These are phyloP conservation scores for Rhodotorula sp. DNA, from an alignment of 1,284 basidiomycete genomes.

Conservation along the genomic window DNA sequence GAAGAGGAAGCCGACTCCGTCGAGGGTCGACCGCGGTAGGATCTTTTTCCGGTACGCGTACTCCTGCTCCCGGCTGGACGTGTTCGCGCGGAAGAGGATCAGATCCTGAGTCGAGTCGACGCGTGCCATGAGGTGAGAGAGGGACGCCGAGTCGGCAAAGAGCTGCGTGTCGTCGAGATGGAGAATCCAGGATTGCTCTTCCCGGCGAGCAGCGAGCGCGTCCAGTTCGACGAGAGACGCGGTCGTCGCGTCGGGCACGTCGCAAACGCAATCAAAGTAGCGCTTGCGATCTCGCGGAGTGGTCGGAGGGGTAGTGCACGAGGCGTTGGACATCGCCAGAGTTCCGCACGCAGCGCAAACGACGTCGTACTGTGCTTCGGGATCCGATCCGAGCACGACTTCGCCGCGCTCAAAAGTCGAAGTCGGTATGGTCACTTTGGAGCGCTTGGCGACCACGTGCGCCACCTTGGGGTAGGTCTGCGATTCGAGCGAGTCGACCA, in stretches of 20 bases:
- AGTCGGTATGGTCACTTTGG: slow-evolving; percentile 4
- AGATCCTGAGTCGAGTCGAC: slow-evolving; percentile 23
- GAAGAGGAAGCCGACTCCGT: slow-evolving; percentile 34
- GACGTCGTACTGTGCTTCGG: slow-evolving; percentile 13
- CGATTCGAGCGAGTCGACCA: slow-evolving; percentile 23
- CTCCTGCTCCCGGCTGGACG: slow-evolving; percentile 8
- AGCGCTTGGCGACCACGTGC: slow-evolving; percentile 20
- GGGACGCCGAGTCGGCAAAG: slow-evolving; percentile 19
- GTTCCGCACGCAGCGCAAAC: slow-evolving; percentile 28
- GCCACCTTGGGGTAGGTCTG: slow-evolving; percentile 28
- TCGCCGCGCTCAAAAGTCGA: slow-evolving; percentile 12
- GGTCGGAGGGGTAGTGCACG: slow-evolving; percentile 14
- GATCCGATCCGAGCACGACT: slow-evolving; percentile 9
- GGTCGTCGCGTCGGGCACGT: slow-evolving; percentile 11
- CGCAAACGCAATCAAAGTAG: slow-evolving; percentile 32
- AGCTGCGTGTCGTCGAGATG: slow-evolving; percentile 34
- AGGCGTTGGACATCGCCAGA: not conserved
- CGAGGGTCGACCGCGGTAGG: slow-evolving; percentile 21
- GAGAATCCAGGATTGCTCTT: slow-evolving; percentile 20
- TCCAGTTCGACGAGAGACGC: slow-evolving; percentile 26
- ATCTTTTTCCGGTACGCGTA: slow-evolving; percentile 18
- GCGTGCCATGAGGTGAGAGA: slow-evolving; percentile 35
- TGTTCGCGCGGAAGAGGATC: slow-evolving; percentile 31
- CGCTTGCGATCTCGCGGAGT: not conserved
- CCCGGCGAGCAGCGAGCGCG: slow-evolving; percentile 3